Evolutionary conservation across 1,139 yeast genomes (phyloP).

Genomic region (Schwanniomyces etchellsii): DNA sequence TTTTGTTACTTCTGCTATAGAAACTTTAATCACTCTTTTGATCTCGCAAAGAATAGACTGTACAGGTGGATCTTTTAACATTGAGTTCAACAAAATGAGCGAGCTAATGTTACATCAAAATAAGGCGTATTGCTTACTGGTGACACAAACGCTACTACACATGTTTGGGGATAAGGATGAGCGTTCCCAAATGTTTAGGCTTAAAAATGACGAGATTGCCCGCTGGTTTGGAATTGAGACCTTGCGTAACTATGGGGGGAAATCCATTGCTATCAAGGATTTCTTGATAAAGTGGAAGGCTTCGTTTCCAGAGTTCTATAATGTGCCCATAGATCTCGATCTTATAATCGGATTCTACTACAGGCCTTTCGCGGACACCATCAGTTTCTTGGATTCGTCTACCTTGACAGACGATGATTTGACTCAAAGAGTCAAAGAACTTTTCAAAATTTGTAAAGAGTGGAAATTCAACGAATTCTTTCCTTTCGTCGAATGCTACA

Average conservation of each 20-base stretch:
- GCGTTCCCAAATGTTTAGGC: slow-evolving; percentile 14
- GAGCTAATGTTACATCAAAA: slow-evolving; percentile 13
- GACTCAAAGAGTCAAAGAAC: slow-evolving; percentile 48
- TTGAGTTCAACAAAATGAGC: slow-evolving; percentile 17
- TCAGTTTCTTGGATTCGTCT: slow-evolving; percentile 54
- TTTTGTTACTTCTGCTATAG: slow-evolving; percentile 26
- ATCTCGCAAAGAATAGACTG: slow-evolving; percentile 38
- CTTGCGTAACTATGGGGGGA: slow-evolving; percentile 29
- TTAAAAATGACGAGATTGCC: slow-evolving; percentile 40
- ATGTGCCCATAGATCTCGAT: slow-evolving; percentile 47
- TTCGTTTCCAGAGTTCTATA: slow-evolving; percentile 59
- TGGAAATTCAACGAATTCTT: slow-evolving; percentile 74
- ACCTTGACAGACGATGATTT: slow-evolving; percentile 28
- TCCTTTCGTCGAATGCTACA: slow-evolving; percentile 60
- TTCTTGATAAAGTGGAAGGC: slow-evolving; percentile 61
- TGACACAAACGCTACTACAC: slow-evolving; percentile 41
- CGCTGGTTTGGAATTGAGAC: slow-evolving; percentile 58
- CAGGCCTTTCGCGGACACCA: slow-evolving; percentile 35
- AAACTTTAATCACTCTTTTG: slow-evolving; percentile 44
- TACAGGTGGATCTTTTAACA: slow-evolving; percentile 7
- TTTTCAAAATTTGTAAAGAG: slow-evolving; percentile 52
- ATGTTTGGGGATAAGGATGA: slow-evolving; percentile 31
- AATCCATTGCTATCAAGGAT: slow-evolving; percentile 33
- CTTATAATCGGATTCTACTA: slow-evolving; percentile 52
- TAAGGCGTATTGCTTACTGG: slow-evolving; percentile 17